Evolutionary conservation across 73 alveolate genomes (phyloP).

Genomic region (Effrenium voratum): DNA sequence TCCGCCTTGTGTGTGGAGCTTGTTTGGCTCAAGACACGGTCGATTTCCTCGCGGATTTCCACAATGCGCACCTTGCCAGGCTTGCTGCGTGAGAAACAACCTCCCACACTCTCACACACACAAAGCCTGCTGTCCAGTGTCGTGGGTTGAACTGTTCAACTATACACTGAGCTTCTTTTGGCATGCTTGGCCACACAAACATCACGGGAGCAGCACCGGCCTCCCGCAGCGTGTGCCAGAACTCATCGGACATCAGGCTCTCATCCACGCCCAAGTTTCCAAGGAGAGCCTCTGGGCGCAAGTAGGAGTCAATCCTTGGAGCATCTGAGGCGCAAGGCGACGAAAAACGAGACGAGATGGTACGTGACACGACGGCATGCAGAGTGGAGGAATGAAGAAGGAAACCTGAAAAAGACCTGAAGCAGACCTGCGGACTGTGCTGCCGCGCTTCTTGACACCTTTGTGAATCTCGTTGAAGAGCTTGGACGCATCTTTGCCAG

Average conservation of each 20-base stretch:
- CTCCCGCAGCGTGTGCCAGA: conserved; percentile 79
- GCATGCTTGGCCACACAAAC: background rate
- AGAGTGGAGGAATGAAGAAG: background rate
- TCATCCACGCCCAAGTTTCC: conserved; percentile 70
- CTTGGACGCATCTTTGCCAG: conserved; percentile 16
- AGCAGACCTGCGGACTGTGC: background rate
- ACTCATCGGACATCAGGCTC: conserved; percentile 60
- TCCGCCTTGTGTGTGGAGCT: conserved; percentile 30
- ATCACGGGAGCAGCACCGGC: background rate
- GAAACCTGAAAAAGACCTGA: background rate
- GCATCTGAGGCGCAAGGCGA: background rate
- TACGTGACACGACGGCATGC: background rate
- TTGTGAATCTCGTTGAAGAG: too few relatives aligned
- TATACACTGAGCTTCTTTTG: too few relatives aligned
- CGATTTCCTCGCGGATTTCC: conserved; percentile 61
- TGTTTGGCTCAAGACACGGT: conserved; percentile 33
- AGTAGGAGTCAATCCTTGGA: conserved; percentile 35
- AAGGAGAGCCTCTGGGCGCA: conserved; percentile 67
- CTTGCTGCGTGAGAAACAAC: background rate
- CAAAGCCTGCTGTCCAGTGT: too few relatives aligned
- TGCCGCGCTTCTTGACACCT: background rate
- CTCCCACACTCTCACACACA: too few relatives aligned
- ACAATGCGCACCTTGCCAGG: conserved; percentile 39
- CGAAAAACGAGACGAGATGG: background rate
- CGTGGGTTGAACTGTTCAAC: too few relatives aligned